These are phyloP conservation scores for Pleodorina starrii DNA, from an alignment of 139 green algal species.

Conservation along the genomic window DNA sequence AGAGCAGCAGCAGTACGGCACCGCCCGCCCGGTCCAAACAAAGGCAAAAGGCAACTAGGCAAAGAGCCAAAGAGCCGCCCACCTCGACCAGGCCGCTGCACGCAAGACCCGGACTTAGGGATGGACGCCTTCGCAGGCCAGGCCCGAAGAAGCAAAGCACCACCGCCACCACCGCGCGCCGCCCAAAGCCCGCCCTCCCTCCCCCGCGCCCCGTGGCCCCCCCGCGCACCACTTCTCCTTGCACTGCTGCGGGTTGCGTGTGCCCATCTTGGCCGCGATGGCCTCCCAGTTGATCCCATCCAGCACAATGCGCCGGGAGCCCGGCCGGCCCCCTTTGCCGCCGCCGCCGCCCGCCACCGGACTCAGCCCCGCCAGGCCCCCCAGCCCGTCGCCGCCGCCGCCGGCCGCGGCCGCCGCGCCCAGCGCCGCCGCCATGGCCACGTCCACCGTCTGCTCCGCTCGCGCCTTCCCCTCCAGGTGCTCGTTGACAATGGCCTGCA, in stretches of 20 bases:
- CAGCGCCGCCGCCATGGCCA: not conserved
- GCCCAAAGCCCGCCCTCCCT: no score
- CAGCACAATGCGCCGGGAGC: constrained; percentile 61
- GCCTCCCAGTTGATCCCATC: constrained; percentile 79
- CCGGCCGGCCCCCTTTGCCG: not conserved
- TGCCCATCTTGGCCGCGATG: constrained; percentile 51
- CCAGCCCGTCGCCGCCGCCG: not conserved
- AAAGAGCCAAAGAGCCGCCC: no score
- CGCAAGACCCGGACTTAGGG: no score
- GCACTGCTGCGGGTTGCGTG: constrained; percentile 48
- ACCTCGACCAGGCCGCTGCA: no score
- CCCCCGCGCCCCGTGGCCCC: not conserved
- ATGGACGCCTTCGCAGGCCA: no score
- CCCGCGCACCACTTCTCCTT: constrained; percentile 56
- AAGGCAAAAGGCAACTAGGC: no score
- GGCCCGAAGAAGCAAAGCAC: no score
- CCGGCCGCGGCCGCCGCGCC: not conserved
- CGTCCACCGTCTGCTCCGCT: not conserved
- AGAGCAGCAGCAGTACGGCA: no score
- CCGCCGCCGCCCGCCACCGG: not conserved
- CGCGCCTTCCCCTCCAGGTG: constrained; percentile 29
- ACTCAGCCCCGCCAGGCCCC: not conserved
- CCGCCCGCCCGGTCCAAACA: no score
- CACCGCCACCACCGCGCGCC: no score
- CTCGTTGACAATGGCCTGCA: constrained; percentile 25